Base-by-base conservation (phyloP, 805 yeast genomes). In the Kazachstania martiniae region DNA sequence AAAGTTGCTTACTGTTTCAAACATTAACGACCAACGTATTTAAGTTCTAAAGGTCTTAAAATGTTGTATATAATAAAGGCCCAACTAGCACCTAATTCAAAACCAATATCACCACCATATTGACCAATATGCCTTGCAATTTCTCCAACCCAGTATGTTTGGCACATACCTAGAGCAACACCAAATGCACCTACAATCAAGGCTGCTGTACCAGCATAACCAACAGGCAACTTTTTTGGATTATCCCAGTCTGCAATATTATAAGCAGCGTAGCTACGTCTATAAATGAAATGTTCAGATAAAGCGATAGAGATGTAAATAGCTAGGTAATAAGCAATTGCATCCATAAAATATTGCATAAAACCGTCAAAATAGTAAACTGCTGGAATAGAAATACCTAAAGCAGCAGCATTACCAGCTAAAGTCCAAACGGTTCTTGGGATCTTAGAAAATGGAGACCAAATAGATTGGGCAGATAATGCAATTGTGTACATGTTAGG, bases 401-500 rank as follows among this genome's bases (percentile, higher is more conserved):
- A 68, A 22, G 89, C 74, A 29, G 74, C 70, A 41, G 70, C 74
- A 59, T 83, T 80, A 50, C 87, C 94, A 34, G 65, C 54, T 29
- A 81, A 44, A 26, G 94, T 77, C 95, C 95, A 86, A 31, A 76
- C 44, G 32, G 79, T 69, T 67, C 95, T 74, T 51, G 95, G 96
- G 37, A 87, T 64, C 50, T 65, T 71, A 27, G 74, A 66, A 51
- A 86, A 71, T 41, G 72, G 74, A 35, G 80, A 72, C 81, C 89
- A 81, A 47, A 81, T 62, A 27, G 91, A 74, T 63, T 87, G 96
- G 22, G 86, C 85, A 43, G 86, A 77, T 51, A 87, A 67, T 25
- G 85, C 87, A 48, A 85, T 72, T 17, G 96, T 83, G 66, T 87
- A 87, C 80, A 85, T 77, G 66, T 85, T 86, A 59, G 95, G 95